Evolutionary conservation across 352 stramenopile genomes (phyloP).

Genomic region (Globisporangium megalacanthum): DNA sequence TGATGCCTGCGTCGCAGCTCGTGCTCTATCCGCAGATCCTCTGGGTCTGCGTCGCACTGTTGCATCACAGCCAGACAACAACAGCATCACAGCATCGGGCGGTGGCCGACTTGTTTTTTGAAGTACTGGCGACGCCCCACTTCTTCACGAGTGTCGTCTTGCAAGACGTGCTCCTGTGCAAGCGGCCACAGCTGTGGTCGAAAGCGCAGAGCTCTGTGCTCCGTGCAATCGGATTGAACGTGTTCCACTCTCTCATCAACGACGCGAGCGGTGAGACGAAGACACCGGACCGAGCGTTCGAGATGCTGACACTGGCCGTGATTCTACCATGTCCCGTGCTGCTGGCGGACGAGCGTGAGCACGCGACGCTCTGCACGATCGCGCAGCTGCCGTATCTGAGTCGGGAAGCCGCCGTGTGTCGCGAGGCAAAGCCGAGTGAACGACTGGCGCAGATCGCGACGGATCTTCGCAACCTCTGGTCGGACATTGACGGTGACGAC

Average conservation of each 20-base stretch:
- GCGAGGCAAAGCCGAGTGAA: not conserved
- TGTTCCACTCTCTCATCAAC: conserved; percentile 6
- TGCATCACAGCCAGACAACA: conserved; percentile 42
- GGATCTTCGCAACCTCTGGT: conserved; percentile 11
- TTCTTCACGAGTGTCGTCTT: conserved; percentile 35
- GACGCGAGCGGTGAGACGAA: not conserved
- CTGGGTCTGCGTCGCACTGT: conserved; percentile 64
- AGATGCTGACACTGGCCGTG: conserved; percentile 19
- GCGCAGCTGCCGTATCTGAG: conserved; percentile 29
- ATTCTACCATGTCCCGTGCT: conserved; percentile 30
- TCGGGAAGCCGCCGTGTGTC: not conserved
- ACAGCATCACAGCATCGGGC: conserved; percentile 15
- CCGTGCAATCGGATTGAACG: conserved; percentile 34
- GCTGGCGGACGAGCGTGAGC: conserved; percentile 24
- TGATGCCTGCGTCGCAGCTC: conserved; percentile 48
- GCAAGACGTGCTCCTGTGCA: conserved; percentile 41
- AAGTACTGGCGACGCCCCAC: conserved; percentile 37
- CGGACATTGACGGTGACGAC: not conserved
- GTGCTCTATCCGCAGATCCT: conserved; percentile 72
- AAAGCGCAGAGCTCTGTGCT: conserved; percentile 37
- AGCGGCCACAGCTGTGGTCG: conserved; percentile 44
- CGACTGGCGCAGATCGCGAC: conserved; percentile 1
- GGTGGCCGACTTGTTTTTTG: conserved; percentile 36
- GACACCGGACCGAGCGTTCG: conserved; percentile 11
- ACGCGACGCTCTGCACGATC: conserved; percentile 39